Percentiles rank a stretch among this genome's conserved stretches.
Conservation (phyloP, 352 stramenopile species). For the Phytopythium ostracodes region DNA sequence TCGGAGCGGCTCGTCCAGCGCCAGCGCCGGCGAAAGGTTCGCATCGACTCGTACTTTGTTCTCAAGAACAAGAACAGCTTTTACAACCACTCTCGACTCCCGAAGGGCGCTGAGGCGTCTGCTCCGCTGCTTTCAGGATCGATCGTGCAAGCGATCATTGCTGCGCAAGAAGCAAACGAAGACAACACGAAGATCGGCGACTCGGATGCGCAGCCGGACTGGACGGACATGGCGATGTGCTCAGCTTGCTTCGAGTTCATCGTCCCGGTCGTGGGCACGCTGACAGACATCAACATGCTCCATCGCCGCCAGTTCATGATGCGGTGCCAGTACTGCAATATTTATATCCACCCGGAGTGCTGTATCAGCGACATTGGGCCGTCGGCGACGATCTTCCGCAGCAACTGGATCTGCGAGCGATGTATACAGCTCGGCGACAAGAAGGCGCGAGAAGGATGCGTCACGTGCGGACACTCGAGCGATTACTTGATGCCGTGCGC, state of each 20-base stretch:
- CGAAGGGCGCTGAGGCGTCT: slow-evolving; percentile 11
- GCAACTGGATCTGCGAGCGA: slow-evolving; percentile 84
- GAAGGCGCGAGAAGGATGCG: slow-evolving; percentile 23
- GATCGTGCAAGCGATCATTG: slow-evolving; percentile 51
- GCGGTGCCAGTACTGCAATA: slow-evolving; percentile 83
- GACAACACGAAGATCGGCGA: slow-evolving; percentile 7
- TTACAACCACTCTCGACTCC: slow-evolving; percentile 9
- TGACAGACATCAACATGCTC: slow-evolving; percentile 46
- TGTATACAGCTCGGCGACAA: slow-evolving; percentile 53
- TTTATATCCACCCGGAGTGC: slow-evolving; percentile 77
- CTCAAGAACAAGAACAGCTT: slow-evolving; percentile 57
- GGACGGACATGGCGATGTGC: slow-evolving; percentile 70
- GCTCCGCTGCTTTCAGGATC: slow-evolving; percentile 43
- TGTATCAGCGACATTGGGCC: slow-evolving; percentile 68
- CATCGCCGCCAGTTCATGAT: slow-evolving; percentile 80
- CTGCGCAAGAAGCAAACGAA: slow-evolving; percentile 18
- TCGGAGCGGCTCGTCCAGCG: slow-evolving; percentile 40
- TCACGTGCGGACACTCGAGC: slow-evolving; percentile 58
- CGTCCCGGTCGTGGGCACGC: slow-evolving; percentile 38
- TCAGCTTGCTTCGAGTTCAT: slow-evolving; percentile 75
- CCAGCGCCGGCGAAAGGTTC: slow-evolving; percentile 51
- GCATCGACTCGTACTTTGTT: slow-evolving; percentile 72
- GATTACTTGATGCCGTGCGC: slow-evolving; percentile 83
- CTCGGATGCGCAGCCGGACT: slow-evolving; percentile 21
- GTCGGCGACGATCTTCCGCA: slow-evolving; percentile 51